Percentiles rank a stretch among this genome's conserved stretches.
Conservation (phyloP, 139 green algal species). For the Coelastrella sp. region DNA sequence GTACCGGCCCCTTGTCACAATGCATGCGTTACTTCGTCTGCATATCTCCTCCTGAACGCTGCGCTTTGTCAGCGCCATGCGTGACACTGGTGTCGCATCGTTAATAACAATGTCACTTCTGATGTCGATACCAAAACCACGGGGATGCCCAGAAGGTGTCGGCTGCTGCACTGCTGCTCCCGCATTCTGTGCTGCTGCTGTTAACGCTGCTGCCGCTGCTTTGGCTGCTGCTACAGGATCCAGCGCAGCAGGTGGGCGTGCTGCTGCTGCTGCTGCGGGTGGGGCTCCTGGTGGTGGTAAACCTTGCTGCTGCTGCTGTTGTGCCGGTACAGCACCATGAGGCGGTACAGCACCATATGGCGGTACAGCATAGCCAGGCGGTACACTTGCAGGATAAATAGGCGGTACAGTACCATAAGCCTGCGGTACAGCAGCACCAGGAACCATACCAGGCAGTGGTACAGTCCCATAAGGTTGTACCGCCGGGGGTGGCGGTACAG, state of each 20-base stretch:
- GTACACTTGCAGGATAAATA: background rate
- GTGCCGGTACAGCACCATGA: background rate
- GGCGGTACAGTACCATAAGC: background rate
- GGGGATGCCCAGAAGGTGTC: background rate
- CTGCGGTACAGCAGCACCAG: background rate
- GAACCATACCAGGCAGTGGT: background rate
- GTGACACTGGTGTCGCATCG: slow-evolving; percentile 51
- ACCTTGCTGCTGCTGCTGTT: background rate
- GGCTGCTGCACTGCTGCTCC: background rate
- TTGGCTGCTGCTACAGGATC: background rate
- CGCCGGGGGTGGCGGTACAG: too few relatives aligned
- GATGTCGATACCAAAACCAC: slow-evolving; percentile 14
- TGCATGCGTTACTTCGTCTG: slow-evolving; percentile 53
- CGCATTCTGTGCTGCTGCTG: background rate
- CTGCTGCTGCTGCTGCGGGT: background rate
- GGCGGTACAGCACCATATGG: background rate
- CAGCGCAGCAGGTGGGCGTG: background rate
- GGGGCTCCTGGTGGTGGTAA: background rate
- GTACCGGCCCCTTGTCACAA: slow-evolving; percentile 64
- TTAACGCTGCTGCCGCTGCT: background rate
- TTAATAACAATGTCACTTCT: slow-evolving; percentile 66
- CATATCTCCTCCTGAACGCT: slow-evolving; percentile 66
- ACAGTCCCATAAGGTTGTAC: too few relatives aligned
- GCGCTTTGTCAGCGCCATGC: slow-evolving; percentile 64
- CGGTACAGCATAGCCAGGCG: background rate